Evolutionary conservation across 2,329 filamentous ascomycete species (phyloP), one percentile per base, ranked within the genome.

Genomic region (Sporothrix brunneoviolacea): DNA sequence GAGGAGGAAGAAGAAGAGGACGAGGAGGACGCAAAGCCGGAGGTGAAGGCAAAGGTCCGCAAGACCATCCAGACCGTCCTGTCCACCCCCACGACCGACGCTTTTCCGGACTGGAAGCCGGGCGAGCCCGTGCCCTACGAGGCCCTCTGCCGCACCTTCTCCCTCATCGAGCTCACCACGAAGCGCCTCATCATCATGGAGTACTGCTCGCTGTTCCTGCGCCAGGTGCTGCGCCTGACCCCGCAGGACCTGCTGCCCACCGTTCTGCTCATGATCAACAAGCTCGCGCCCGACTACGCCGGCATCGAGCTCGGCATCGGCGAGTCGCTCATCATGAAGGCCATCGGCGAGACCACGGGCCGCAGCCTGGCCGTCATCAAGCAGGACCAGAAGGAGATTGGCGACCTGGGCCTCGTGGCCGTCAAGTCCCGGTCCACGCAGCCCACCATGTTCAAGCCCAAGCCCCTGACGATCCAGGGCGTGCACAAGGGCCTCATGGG

Each of bases 241-340:
- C 93, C 93, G 0, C 76, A 83, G 15, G 93, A 98, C 64, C 76
- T 98, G 18, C 76, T 96, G 2, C 83, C 91, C 0, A 95, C 89
- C 0, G 84, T 97, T 21, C 76, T 95, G 55, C 80, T 98, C 27
- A 97, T 98, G 93, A 88, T 95, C 67, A 96, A 96, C 70, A 97
- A 97, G 66, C 80, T 98, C 22, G 93, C 93, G 3, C 91, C 93
- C 3, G 93, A 98, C 63, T 98, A 96, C 65, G 86, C 91, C 38
- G 93, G 93, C 18, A 91, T 98, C 55, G 93, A 98, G 68, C 77
- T 98, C 27, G 93, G 93, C n/a, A 98, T 98, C 60, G 93, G 93
- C 51, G 93, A 98, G 69, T 97, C 91, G 1, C 70, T 98, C 24
- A 96, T 98, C 61, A 97, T 97, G 91, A 98, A 97, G 67, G 88